These are phyloP conservation scores for Coemansia sp. DNA, from an alignment of 192 early-diverging fungal genomes.

Conservation along the genomic window DNA sequence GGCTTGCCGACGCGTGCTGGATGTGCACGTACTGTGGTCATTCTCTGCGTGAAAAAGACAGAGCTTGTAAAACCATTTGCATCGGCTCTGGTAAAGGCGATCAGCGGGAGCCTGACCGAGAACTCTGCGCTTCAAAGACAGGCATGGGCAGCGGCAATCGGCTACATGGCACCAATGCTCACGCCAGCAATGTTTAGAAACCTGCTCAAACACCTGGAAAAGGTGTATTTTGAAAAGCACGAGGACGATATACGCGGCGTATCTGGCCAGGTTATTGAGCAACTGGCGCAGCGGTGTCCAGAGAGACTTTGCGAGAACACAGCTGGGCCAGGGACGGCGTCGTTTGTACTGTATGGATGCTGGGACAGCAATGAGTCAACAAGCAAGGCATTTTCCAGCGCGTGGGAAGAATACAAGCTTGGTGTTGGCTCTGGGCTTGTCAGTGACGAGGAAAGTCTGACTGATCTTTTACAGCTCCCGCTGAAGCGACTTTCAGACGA, in stretches of 20 bases:
- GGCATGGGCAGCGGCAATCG: slow-evolving; percentile 80
- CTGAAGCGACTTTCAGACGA: slow-evolving; percentile 21
- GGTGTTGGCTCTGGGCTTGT: slow-evolving; percentile 23
- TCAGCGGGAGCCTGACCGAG: slow-evolving; percentile 74
- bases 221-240: slow-evolving; percentile 71
- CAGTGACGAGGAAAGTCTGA: slow-evolving; percentile 3
- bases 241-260: slow-evolving; percentile 74
- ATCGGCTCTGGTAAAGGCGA: slow-evolving; percentile 69
- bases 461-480: slow-evolving; percentile 26
- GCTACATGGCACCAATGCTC: slow-evolving; percentile 69
- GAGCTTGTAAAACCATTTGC: slow-evolving; percentile 67
- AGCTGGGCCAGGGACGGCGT: slow-evolving; percentile 16
- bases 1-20: slow-evolving; percentile 93
- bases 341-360: slow-evolving; percentile 36
- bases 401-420: slow-evolving; percentile 39
- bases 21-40: slow-evolving; percentile 78
- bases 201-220: slow-evolving; percentile 70
- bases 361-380: slow-evolving; percentile 20
- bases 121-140: slow-evolving; percentile 79
- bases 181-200: slow-evolving; percentile 59
- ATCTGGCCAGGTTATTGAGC: slow-evolving; percentile 42
- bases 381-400: slow-evolving; percentile 26
- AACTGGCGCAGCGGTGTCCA: slow-evolving; percentile 31
- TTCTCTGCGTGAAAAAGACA: slow-evolving; percentile 71
- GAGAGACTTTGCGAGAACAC: slow-evolving; percentile 27